Conservation (phyloP, 1,284 basidiomycete genomes). For the Trichosporon asahii region DNA sequence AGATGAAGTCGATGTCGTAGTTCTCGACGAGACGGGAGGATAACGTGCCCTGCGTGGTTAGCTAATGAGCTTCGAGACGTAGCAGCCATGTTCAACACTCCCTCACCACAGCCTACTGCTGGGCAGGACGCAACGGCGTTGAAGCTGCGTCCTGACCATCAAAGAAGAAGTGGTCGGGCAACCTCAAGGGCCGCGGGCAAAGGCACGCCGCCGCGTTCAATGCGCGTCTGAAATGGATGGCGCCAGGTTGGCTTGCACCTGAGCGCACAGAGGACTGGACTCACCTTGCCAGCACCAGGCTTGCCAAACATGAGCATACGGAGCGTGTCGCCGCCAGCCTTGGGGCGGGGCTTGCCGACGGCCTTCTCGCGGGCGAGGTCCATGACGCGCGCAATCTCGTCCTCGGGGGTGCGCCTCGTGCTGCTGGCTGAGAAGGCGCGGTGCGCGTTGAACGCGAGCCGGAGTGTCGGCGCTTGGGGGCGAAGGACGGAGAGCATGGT, state of each 20-base stretch:
- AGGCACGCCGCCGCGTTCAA: too few relatives aligned
- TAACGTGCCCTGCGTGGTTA: slow-evolving; percentile 39
- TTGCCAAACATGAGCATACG: slow-evolving; percentile 52
- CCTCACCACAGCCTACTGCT: too few relatives aligned
- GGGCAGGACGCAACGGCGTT: too few relatives aligned
- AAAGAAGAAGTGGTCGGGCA: too few relatives aligned
- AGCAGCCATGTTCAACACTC: too few relatives aligned
- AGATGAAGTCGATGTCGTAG: slow-evolving; percentile 50
- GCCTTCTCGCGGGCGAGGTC: slow-evolving; percentile 11
- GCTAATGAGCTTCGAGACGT: background rate
- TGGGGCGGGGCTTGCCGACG: slow-evolving; percentile 7
- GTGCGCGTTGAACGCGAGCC: background rate
- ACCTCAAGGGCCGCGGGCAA: too few relatives aligned
- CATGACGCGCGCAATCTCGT: slow-evolving; percentile 10
- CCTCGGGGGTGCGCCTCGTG: slow-evolving; percentile 23
- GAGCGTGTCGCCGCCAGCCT: slow-evolving; percentile 22
- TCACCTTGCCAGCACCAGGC: slow-evolving; percentile 50
- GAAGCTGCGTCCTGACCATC: too few relatives aligned
- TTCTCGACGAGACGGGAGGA: slow-evolving; percentile 48
- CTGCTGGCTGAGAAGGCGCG: slow-evolving; percentile 14
- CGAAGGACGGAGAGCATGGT: background rate
- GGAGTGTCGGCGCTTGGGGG: background rate
- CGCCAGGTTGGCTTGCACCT: too few relatives aligned
- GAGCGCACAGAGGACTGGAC: slow-evolving; percentile 15
- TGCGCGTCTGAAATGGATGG: too few relatives aligned